Evolutionary conservation across 257 asterid species (phyloP), one percentile per base, ranked within the genome.

Genomic region (Apocynum venetum): DNA sequence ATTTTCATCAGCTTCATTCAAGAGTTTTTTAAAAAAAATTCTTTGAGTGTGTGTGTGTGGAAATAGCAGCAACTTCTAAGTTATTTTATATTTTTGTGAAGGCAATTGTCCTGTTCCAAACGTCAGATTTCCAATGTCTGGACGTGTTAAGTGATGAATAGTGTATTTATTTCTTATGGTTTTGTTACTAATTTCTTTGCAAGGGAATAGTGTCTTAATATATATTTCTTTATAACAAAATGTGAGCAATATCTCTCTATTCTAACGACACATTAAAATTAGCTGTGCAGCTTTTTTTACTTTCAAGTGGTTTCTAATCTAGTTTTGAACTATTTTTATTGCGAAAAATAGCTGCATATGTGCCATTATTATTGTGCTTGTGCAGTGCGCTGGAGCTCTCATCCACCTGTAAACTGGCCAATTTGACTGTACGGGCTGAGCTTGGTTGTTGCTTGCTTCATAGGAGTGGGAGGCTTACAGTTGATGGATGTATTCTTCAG

Each of bases 361-460:
- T 36, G n/a, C 36, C 73, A 57, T 76, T 57, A 20, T 75, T 71
- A 41, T 80, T 73, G 72, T 82, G 71, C 52, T 79, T 82, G 78
- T 63, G 75, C 95, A 96, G 99, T 74, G 99, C 97, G 65, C 80
- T 96, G 86, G 99, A 96, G 88, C 76, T 96, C 75, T 67, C 87
- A 80, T 91, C 98, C 12, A 91, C 94, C 2, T 96, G 99, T 89
- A 96, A 96, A 80, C 81, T 96, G 75, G 84, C 97, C n/a, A 96
- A 96, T 85, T 83, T 93, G 86, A 93, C 99, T 0, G 96, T 93
- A 84, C 88, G 96, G 83, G 88, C 98, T 15, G 98, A 96, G 89
- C 96, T 96, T 0, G 98, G 98, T 46, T 96, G 99, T 86, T 96
- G 99, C 83, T 85, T 96, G 71, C 97, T 96, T 80, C 99, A 96